Conservation (phyloP, 2,329 filamentous ascomycete species). For the Aspergillus quadricinctus region DNA sequence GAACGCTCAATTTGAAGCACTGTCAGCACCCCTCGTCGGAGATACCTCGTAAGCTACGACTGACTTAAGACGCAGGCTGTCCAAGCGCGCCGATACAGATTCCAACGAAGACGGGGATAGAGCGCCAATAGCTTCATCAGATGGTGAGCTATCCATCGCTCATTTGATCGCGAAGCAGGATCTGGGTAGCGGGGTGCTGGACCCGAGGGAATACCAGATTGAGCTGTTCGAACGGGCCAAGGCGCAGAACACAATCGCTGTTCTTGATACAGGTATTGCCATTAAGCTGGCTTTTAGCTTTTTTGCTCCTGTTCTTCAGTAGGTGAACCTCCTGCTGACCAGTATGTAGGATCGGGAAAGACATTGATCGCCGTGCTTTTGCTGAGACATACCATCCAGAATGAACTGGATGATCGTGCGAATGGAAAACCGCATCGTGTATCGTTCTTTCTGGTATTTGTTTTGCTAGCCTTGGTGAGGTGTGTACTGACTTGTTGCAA, state of each 20-base stretch:
- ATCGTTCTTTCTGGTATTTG: slow-evolving; percentile 74
- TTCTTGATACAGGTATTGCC: slow-evolving; percentile 73
- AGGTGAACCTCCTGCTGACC: background rate
- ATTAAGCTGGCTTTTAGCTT: background rate
- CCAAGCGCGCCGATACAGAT: slow-evolving; percentile 41
- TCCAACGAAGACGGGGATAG: slow-evolving; percentile 37
- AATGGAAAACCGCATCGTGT: slow-evolving; percentile 58
- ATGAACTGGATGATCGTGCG: slow-evolving; percentile 68
- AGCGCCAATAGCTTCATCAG: slow-evolving; percentile 23
- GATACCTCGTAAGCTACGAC: background rate
- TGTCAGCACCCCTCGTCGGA: slow-evolving; percentile 26
- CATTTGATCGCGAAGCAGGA: slow-evolving; percentile 52
- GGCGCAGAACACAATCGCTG: slow-evolving; percentile 79
- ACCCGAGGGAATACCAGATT: slow-evolving; percentile 82
- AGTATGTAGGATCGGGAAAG: slow-evolving; percentile 71
- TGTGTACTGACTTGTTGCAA: slow-evolving; percentile 26
- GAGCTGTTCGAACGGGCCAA: slow-evolving; percentile 90
- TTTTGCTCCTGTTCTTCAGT: background rate
- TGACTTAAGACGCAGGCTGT: slow-evolving; percentile 26
- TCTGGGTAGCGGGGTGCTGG: slow-evolving; percentile 60
- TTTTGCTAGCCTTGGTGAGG: background rate
- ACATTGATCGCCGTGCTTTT: slow-evolving; percentile 91
- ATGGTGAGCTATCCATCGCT: slow-evolving; percentile 52
- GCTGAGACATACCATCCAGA: slow-evolving; percentile 68
- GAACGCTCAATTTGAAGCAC: slow-evolving; percentile 48